Conservation (phyloP, 306 rosid genomes). For the Acacia crassicarpa region DNA sequence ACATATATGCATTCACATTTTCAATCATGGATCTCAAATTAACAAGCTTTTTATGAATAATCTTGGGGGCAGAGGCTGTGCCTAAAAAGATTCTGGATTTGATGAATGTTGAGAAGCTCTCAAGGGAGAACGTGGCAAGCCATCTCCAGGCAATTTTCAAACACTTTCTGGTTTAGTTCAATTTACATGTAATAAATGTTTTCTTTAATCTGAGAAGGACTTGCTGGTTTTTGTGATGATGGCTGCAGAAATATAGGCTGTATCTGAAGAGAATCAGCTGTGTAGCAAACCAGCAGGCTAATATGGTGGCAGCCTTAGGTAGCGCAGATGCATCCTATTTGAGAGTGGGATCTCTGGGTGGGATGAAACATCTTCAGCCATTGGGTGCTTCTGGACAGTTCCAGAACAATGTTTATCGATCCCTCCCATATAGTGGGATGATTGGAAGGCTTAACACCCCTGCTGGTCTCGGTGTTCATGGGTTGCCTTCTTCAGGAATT, state of each 20-base stretch:
- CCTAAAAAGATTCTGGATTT: slow-evolving; percentile 91
- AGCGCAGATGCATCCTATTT: slow-evolving; percentile 74
- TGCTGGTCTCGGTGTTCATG: slow-evolving; percentile 54
- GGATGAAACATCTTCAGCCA: slow-evolving; percentile 55
- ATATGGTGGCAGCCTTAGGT: slow-evolving; percentile 82
- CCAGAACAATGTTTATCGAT: slow-evolving; percentile 53
- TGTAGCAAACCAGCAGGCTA: slow-evolving; percentile 88
- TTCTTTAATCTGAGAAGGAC: slow-evolving; percentile 12
- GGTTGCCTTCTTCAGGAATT: slow-evolving; percentile 67
- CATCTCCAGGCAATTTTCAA: slow-evolving; percentile 83
- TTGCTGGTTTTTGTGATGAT: slow-evolving; percentile 22
- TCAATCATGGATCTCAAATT: background rate
- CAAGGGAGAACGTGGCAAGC: slow-evolving; percentile 97
- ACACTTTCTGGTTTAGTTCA: slow-evolving; percentile 19
- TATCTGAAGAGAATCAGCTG: slow-evolving; percentile 88
- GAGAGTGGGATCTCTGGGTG: slow-evolving; percentile 60
- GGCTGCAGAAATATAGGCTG: slow-evolving; percentile 91
- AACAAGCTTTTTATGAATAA: background rate
- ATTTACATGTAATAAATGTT: background rate
- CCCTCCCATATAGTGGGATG: slow-evolving; percentile 69
- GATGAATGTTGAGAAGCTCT: slow-evolving; percentile 95
- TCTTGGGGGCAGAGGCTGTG: slow-evolving; percentile 80
- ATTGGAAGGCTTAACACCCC: slow-evolving; percentile 77
- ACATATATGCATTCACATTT: too few relatives aligned
- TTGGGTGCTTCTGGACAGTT: slow-evolving; percentile 62